Base-by-base conservation (phyloP, 2,329 filamentous ascomycete genomes). In the Penicillium sp. region DNA sequence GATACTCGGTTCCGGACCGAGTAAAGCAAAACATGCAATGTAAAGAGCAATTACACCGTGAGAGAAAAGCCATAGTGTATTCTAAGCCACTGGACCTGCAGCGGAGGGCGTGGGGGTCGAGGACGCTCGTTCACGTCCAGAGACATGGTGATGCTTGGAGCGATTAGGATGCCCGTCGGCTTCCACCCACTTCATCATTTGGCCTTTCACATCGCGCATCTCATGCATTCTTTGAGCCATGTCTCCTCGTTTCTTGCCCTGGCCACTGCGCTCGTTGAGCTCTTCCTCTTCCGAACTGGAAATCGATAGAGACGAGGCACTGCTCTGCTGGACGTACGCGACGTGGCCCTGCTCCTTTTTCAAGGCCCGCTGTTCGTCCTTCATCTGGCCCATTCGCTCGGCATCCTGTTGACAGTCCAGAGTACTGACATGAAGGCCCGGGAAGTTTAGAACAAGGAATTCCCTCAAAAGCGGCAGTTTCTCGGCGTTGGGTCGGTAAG, bases 401-500 rank as follows among this genome's bases (percentile, higher is more conserved):
- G 88, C 87, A 49, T 89, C 88, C 33, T 68, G 72, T 52, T 81
- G 77, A 72, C 88, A 95, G 64, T 90, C 86, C 59, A 92, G 81
- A 0, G 82, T 82, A 0, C 84, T 76, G 40, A 95, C 76, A 44
- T 86, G 82, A 1, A 97, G 73, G 0, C 88, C 89, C 0, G 88
- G 88, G 29, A 96, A 83, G 57, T 92, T 89, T 23, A 68, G 70
- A 28, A 83, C 73, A 2, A 97, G 71, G 64, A 89, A 95, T 9
- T 75, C 64, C 45, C 85, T 83, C 1, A 97, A 76, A 0, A 84
- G 67, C 0, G 88, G 87, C 1, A 97, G 78, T 8, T 88, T 77
- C 9, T 83, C 78, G 48, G 87, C 86, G 64, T 95, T 89, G 0
- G 92, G 92, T 0, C 92, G 82, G 68, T 97, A 97, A 0, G 92